Base-by-base conservation (phyloP, 2,329 filamentous ascomycete genomes). In the Fusarium chaquense region DNA sequence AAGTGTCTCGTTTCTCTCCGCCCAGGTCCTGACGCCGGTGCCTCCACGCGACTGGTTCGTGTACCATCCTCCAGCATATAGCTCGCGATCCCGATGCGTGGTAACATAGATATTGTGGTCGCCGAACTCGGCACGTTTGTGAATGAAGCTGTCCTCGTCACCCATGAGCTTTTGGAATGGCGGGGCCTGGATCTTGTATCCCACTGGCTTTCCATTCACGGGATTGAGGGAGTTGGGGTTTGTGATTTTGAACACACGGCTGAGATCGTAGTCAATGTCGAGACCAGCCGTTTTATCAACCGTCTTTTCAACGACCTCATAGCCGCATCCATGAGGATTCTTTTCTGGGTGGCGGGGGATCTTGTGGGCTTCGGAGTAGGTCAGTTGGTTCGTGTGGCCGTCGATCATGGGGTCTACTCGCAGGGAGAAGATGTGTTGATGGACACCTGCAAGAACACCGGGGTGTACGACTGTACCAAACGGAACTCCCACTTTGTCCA, bases 351-450 rank as follows among this genome's bases (percentile, higher is more conserved):
- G 82, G 72, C 79, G 77, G 22, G 76, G 74, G n/a, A 76, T 74
- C 1, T 74, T 71, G 5, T 77, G 75, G 41, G 76, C 80, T 72
- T 83, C 81, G 36, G 82, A 78, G 11, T 81, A 75, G 0, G 81
- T 76, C 8, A 90, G 77, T 0, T 83, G 84, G 65, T 89, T 90
- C 4, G 81, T 76, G 67, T 65, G 63, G 71, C 81, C 28, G 68
- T 91, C 89, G 33, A 91, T 84, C 30, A 86, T 86, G 0, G 90
- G 89, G 70, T 92, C 90, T 46, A 92, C 86, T 3, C 89, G 84
- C 26, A 89, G 75, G 20, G 83, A 85, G 76, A 93, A 92, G 53
- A 92, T 83, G 78, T 93, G 90, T 74, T 93, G 90, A 70, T 93
- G 90, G 75, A 91, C 87, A 55, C 87, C 87, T 0, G 90, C 90